Conservation (phyloP, 306 rosid species). For the Acacia crassicarpa region DNA sequence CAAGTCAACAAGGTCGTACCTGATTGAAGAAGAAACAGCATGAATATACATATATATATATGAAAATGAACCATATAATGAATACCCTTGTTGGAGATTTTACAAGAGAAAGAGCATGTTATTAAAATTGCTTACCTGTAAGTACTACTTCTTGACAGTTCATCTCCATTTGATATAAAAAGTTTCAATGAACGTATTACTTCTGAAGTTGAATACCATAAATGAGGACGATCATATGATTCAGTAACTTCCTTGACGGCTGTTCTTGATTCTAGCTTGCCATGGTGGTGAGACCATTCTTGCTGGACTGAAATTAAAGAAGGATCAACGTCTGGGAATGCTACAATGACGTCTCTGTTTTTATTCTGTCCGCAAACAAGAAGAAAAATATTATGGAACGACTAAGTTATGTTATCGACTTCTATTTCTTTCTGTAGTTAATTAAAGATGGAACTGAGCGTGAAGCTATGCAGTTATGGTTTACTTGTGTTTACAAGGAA, state of each 20-base stretch:
- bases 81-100: not conserved
- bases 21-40: conserved; percentile 33
- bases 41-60: not conserved
- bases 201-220: conserved; percentile 88
- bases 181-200: conserved; percentile 71
- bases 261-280: conserved; percentile 37
- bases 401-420: not conserved
- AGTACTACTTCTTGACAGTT: conserved; percentile 55
- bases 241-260: conserved; percentile 43
- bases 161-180: conserved; percentile 64
- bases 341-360: conserved; percentile 84
- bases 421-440: conserved; percentile 10
- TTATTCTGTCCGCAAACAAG: conserved; percentile 65
- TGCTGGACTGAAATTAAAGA: conserved; percentile 49
- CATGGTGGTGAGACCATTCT: conserved; percentile 22
- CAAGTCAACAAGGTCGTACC: conserved; percentile 89
- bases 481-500: not conserved
- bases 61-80: too few relatives aligned
- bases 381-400: conserved; percentile 24
- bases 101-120: not conserved
- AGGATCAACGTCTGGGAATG: conserved; percentile 88
- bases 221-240: conserved; percentile 72
- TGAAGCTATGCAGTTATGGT: conserved; percentile 2
- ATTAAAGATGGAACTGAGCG: conserved; percentile 23
- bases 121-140: conserved; percentile 51